Conservation (phyloP, 2,329 filamentous ascomycete genomes). For the Botrytis tulipae region DNA sequence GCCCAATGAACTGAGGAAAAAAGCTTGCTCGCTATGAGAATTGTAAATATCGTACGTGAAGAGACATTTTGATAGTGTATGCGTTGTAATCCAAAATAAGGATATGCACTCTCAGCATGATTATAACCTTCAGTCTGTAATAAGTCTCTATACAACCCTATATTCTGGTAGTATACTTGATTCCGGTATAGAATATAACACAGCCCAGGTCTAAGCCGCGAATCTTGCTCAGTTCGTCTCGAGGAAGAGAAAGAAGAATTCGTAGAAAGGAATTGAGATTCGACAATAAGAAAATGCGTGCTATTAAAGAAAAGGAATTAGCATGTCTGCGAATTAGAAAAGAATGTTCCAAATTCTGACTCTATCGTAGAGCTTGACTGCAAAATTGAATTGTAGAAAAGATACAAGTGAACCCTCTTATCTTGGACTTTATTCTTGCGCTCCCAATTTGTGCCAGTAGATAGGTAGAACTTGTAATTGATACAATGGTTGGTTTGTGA, state of each 20-base stretch:
- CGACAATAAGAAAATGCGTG: background rate
- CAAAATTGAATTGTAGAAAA: too few relatives aligned
- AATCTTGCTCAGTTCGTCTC: background rate
- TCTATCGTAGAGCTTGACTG: background rate
- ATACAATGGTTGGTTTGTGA: background rate
- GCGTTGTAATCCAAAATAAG: background rate
- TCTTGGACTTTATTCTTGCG: background rate
- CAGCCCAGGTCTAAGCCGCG: background rate
- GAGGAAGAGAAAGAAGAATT: background rate
- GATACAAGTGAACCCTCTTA: background rate
- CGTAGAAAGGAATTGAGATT: background rate
- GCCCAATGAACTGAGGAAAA: background rate
- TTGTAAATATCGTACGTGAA: background rate
- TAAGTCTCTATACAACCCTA: background rate
- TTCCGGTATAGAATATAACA: background rate
- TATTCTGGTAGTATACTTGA: background rate
- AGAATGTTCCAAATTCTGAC: accelerated
- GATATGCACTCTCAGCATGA: background rate
- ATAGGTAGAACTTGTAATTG: background rate
- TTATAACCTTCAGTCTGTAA: background rate
- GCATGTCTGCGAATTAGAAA: background rate
- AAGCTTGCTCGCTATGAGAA: background rate
- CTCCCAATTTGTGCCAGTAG: background rate
- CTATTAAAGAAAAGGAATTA: background rate
- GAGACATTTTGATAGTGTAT: background rate